Evolutionary conservation across 345 rosid species (phyloP).

Genomic region (Pseudoturritis turrita): DNA sequence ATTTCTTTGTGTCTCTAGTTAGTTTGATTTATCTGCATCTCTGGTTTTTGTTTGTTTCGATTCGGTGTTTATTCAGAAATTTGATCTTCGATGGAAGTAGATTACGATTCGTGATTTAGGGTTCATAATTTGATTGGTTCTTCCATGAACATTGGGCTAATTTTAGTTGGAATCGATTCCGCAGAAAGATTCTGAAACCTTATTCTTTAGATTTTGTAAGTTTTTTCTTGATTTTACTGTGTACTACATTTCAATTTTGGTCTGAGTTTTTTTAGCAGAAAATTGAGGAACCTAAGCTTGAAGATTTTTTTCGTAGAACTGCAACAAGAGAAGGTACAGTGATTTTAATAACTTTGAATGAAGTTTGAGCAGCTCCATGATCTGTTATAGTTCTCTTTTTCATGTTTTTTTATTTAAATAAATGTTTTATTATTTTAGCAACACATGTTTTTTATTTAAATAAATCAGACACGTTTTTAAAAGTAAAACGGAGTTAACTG

Average conservation of each 20-base stretch:
- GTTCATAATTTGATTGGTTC: neutral
- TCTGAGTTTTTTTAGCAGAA: neutral
- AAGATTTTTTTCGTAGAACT: conserved; percentile 51
- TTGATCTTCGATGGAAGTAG: neutral
- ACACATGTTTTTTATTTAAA: no score
- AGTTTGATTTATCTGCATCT: no score
- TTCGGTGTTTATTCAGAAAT: neutral
- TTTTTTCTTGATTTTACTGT: neutral
- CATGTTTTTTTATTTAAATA: no score
- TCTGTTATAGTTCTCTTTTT: conserved; percentile 72
- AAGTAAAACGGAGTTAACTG: no score
- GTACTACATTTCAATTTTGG: no score
- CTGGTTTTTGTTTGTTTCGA: no score
- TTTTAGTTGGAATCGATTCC: neutral
- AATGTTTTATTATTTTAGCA: no score
- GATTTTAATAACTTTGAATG: conserved; percentile 70
- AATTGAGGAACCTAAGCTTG: conserved; percentile 44
- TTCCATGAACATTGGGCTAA: neutral
- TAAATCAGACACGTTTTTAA: no score
- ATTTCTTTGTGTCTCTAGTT: no score
- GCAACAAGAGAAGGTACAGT: conserved; percentile 58
- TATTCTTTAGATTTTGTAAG: neutral
- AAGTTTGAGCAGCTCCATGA: conserved; percentile 75
- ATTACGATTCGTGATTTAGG: neutral
- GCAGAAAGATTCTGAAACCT: neutral